Percentiles rank a stretch among this genome's conserved stretches.
Conservation (phyloP, 2,329 filamentous ascomycete species). For the Calonectria ilicicola region DNA sequence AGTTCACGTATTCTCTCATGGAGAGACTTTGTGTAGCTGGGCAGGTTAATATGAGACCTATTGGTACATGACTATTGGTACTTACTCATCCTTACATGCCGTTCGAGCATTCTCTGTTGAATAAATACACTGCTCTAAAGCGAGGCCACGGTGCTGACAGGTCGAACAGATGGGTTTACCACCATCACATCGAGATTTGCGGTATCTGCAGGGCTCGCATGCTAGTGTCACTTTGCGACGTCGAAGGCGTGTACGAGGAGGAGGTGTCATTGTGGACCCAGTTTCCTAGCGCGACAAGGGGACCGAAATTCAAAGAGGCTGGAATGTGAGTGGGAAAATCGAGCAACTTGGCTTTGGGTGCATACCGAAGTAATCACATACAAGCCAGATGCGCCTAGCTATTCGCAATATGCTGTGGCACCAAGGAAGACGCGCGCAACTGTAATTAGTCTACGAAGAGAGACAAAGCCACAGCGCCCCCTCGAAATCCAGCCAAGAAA, state of each 20-base stretch:
- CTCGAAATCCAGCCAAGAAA: too few relatives aligned
- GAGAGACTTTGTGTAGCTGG: constrained; percentile 35
- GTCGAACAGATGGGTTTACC: constrained; percentile 58
- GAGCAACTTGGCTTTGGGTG: too few relatives aligned
- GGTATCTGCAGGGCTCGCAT: constrained; percentile 55
- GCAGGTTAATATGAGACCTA: not conserved
- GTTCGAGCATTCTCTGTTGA: constrained; percentile 50
- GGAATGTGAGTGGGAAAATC: too few relatives aligned
- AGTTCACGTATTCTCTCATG: constrained; percentile 45
- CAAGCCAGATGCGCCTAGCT: too few relatives aligned
- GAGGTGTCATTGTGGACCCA: too few relatives aligned
- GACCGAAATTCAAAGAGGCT: too few relatives aligned
- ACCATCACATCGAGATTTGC: constrained; percentile 56
- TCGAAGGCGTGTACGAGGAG: not conserved
- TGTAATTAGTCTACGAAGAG: too few relatives aligned
- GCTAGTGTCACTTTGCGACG: constrained; percentile 49
- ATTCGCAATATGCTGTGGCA: too few relatives aligned
- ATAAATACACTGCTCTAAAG: constrained; percentile 52
- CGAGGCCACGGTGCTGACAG: constrained; percentile 49
- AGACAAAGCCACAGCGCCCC: too few relatives aligned
- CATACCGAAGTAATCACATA: too few relatives aligned
- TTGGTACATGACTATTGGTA: not conserved
- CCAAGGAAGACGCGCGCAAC: too few relatives aligned
- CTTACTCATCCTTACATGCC: constrained; percentile 50
- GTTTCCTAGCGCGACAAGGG: too few relatives aligned